Conservation (phyloP, 495 filamentous ascomycete genomes). For the Aspergillus heteromorphus region DNA sequence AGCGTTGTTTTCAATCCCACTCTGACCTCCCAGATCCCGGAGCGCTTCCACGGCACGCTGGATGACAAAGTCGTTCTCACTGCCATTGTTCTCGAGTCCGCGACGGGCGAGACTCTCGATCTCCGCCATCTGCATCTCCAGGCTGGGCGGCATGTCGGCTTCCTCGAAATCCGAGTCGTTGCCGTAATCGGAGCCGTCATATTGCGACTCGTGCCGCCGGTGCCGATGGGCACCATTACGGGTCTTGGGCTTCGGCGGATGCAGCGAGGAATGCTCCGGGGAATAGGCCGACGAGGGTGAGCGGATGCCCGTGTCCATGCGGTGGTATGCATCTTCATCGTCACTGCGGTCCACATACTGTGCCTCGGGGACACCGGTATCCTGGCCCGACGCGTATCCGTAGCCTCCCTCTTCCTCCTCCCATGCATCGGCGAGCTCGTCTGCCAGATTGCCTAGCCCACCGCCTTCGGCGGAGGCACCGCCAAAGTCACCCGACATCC, state of each 20-base stretch:
- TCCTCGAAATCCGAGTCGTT: slow-evolving; percentile 69
- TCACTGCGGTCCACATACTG: slow-evolving; percentile 33
- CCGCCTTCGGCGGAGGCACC: slow-evolving; percentile 39
- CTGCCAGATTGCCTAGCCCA: slow-evolving; percentile 77
- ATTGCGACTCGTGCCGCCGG: slow-evolving; percentile 45
- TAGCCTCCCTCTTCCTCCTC: slow-evolving; percentile 56
- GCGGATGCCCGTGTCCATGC: slow-evolving; percentile 18
- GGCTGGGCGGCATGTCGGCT: slow-evolving; percentile 61
- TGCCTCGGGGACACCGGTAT: slow-evolving; percentile 25
- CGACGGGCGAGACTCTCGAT: slow-evolving; percentile 69
- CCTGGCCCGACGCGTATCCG: slow-evolving; percentile 38
- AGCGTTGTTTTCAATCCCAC: slow-evolving; percentile 71
- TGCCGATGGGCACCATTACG: slow-evolving; percentile 35
- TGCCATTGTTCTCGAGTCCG: slow-evolving; percentile 67
- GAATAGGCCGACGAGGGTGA: slow-evolving; percentile 28
- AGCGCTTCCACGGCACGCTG: slow-evolving; percentile 66
- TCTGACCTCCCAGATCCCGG: slow-evolving; percentile 75
- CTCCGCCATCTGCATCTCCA: slow-evolving; percentile 71
- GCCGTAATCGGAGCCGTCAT: slow-evolving; percentile 56
- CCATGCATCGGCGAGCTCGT: slow-evolving; percentile 60
- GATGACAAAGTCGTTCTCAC: slow-evolving; percentile 62
- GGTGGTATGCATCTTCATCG: slow-evolving; percentile 28
- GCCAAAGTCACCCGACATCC: slow-evolving; percentile 39
- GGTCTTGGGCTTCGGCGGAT: slow-evolving; percentile 22
- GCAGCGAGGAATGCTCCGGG: slow-evolving; percentile 22